These are phyloP conservation scores for Taiozyma sp. DNA, from an alignment of 1,139 yeast species.

Conservation along the genomic window DNA sequence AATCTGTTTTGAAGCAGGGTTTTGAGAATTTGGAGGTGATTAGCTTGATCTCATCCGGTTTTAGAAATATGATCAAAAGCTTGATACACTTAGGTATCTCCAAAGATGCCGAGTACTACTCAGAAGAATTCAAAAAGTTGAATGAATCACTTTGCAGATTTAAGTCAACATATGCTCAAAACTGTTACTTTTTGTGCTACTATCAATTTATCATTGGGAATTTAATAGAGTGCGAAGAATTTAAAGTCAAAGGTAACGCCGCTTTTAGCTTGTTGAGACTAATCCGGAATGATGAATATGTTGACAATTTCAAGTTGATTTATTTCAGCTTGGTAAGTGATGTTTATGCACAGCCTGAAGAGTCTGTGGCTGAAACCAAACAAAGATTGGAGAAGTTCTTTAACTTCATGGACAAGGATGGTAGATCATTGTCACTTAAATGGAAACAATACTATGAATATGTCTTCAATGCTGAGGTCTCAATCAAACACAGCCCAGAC, in stretches of 20 bases:
- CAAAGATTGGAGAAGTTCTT: conserved; percentile 24
- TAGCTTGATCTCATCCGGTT: conserved; percentile 30
- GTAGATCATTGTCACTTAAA: conserved; percentile 17
- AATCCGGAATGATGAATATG: conserved; percentile 23
- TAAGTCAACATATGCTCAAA: conserved; percentile 10
- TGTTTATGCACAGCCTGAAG: conserved; percentile 16
- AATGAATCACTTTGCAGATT: conserved; percentile 25
- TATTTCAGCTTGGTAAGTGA: conserved; percentile 16
- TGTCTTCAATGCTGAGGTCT: conserved; percentile 16
- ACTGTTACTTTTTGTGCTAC: conserved; percentile 23
- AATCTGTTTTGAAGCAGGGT: conserved; percentile 28
- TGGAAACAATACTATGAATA: conserved; percentile 27
- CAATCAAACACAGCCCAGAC: conserved; percentile 14
- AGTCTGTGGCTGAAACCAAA: conserved; percentile 15
- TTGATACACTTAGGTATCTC: conserved; percentile 45
- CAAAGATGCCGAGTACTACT: conserved; percentile 46
- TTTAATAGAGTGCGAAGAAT: conserved; percentile 2
- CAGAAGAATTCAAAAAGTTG: conserved; percentile 40
- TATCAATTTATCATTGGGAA: conserved; percentile 21
- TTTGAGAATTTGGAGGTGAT: conserved; percentile 35
- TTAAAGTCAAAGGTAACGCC: conserved; percentile 11
- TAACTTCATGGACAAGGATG: conserved; percentile 16
- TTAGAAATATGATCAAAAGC: conserved; percentile 31
- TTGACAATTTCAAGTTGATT: conserved; percentile 22
- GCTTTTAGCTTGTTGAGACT: conserved; percentile 18